Evolutionary conservation across 2,329 filamentous ascomycete species (phyloP), one percentile per base, ranked within the genome.

Genomic region (Nannizziopsis arthrosporioides): DNA sequence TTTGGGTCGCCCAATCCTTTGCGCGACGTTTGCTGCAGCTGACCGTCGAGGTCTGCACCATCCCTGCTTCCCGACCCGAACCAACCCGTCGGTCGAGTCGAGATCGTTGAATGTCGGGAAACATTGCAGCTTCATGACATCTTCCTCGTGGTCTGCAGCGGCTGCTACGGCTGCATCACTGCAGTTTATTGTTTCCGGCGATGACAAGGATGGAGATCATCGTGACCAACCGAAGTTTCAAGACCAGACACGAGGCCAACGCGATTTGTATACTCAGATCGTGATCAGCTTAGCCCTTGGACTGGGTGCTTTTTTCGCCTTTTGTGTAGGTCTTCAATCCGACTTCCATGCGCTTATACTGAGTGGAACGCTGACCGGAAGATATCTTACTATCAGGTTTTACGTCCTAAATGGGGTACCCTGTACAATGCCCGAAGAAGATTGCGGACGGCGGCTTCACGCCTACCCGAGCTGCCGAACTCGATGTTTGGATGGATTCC

Each of bases 401-500:
- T 98, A 19, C 83, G 92, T 42, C 88, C 89, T 55, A 81, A 87
- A 79, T 98, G 92, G 92, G 84, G 85, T 42, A 76, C 81, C 17
- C 76, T 98, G 1, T 98, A 96, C 64, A 83, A 88, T 30, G 92
- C 92, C 41, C 80, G 92, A 50, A 92, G 89, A 68, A 81, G 82
- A 58, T 81, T 84, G 54, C 78, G 78, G 56, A 73, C 81, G 60
- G 73, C 74, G n/a, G 76, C 76, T 12, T 75, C 74, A 1, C 64
- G 74, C 27, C 73, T 96, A 15, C 93, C 92, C 5, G 75, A 82
- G 31, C 76, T 98, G 8, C 85, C 90, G 14, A 79, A 89, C 61
- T 84, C 78, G 40, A 81, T 94, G 60, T 85, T 96, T 56, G 90
- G 90, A 59, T 98, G 92, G 92, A 92, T 98, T 41, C 81, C 88